phyloP scores from a whole-genome alignment of 2,329 filamentous ascomycete genomes.

The Penicillium sp. region DNA sequence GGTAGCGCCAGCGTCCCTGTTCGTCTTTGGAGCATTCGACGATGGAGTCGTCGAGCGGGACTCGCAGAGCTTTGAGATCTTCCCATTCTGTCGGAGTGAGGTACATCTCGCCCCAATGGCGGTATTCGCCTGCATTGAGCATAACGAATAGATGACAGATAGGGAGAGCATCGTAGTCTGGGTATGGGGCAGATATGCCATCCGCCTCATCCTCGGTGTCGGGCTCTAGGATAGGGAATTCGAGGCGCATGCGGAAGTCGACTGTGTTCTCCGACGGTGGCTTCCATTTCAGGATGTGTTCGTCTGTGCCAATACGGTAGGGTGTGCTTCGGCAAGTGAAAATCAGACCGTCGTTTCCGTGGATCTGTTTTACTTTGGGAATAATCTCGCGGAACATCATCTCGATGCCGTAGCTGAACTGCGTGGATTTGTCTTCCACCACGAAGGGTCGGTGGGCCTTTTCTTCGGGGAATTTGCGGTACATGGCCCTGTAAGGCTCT shows the following conservation, averaged over 20 bases:
- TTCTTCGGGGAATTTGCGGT: conserved; percentile 72
- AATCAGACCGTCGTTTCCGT: conserved; percentile 95
- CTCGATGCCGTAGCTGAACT: conserved; percentile 82
- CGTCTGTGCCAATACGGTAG: conserved; percentile 88
- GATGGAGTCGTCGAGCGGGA: conserved; percentile 80
- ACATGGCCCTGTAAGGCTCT: conserved; percentile 71
- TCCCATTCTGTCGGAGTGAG: conserved; percentile 81
- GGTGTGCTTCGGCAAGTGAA: conserved; percentile 90
- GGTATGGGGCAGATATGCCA: conserved; percentile 60
- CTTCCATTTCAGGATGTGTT: conserved; percentile 97
- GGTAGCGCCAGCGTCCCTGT: conserved; percentile 74
- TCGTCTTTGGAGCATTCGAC: conserved; percentile 86
- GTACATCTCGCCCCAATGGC: conserved; percentile 64
- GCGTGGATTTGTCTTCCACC: conserved; percentile 83
- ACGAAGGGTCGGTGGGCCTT: conserved; percentile 70
- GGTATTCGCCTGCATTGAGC: conserved; percentile 63
- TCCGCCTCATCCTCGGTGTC: conserved; percentile 66
- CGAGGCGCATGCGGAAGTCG: conserved; percentile 78
- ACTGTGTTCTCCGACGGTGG: conserved; percentile 92
- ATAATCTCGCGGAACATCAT: conserved; percentile 90
- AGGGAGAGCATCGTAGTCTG: conserved; percentile 79
- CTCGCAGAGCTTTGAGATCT: conserved; percentile 66
- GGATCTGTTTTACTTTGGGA: conserved; percentile 67
- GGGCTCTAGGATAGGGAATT: conserved; percentile 70
- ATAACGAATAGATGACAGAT: conserved; percentile 70